Base-by-base conservation (phyloP, 768 basidiomycete species). In the Agrocybe pediades region DNA sequence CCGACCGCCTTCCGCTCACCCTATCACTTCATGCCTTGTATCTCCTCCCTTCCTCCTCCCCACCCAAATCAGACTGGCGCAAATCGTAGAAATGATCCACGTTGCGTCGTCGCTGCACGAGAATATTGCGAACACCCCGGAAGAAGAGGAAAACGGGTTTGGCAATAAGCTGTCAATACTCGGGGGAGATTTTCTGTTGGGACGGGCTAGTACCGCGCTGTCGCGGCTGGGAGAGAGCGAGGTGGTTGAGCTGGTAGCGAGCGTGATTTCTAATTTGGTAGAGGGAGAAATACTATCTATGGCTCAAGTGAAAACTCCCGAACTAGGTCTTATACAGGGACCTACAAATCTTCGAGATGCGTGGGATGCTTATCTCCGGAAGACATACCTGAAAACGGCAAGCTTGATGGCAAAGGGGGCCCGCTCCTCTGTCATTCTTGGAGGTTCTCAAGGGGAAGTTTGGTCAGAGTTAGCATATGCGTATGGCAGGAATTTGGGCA, bases 31-130 rank as follows among this genome's bases (percentile, higher is more conserved):
- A 20, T 55, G 50, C 43, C 63, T 73, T 44, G 57, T 62, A 36
- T 65, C 64, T 15, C 74, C 70, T 26, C 68, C 72, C 53, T 70
- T 63, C 49, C 78, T 91, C 41, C 82, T 99, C 6, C 93, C 96
- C 15, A 87, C 94, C 1, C 97, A 99, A 71, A 73, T 88, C 25
- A 88, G 95, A 25, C 84, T 99, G 27, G 96, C 95, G 3, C 94
- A 96, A 64, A 95, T 99, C 41, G 87, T 93, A 48, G 97, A 99
- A 69, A 97, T 98, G 94, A 91, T 99, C 44, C 94, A 98, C 67
- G 89, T 98, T 56, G 95, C 97, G 21, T 95, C 90, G 2, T 79
- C 94, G 9, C 76, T 99, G 16, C 96, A 98, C 68, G 92, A 98
- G 76, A 88, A 90, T 62, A 93, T 98, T 48, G 82, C 89, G 54